Evolutionary conservation across 768 basidiomycete genomes (phyloP).

Genomic region (Hortiboletus campestris): DNA sequence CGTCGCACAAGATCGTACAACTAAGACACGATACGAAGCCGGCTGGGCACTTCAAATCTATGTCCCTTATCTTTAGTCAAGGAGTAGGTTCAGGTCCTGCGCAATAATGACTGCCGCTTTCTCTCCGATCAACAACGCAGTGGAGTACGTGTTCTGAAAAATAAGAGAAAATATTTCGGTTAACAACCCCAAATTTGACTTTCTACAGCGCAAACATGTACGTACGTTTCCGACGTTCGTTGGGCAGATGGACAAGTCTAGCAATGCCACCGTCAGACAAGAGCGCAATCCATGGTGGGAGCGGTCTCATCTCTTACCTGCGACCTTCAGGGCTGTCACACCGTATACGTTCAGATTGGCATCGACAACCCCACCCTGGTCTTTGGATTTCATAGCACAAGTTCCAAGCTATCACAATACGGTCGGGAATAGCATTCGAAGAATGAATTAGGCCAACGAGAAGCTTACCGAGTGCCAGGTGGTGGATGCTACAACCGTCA

Average conservation of each 20-base stretch:
- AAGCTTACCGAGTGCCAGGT: not conserved
- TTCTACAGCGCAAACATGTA: not conserved
- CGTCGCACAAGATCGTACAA: no score
- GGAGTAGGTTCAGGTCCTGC: not conserved
- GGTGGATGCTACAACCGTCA: not conserved
- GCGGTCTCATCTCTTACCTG: not conserved
- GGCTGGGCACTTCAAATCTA: no score
- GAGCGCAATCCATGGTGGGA: not conserved
- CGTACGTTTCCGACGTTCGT: constrained; percentile 2
- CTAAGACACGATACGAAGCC: no score
- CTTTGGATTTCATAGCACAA: not conserved
- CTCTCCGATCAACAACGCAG: constrained; percentile 17
- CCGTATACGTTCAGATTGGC: constrained; percentile 15
- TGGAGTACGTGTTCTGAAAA: constrained; percentile 14
- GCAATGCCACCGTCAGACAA: not conserved
- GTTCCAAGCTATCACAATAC: not conserved
- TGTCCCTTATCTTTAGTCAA: no score
- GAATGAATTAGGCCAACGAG: not conserved
- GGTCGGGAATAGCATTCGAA: not conserved
- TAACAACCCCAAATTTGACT: not conserved
- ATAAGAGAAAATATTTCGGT: not conserved
- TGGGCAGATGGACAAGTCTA: constrained; percentile 6
- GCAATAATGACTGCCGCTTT: constrained; percentile 16
- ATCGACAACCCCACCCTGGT: constrained; percentile 11
- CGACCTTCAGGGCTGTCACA: constrained; percentile 13